These are phyloP conservation scores for Apiospora rasikravindrae DNA, from an alignment of 2,329 filamentous ascomycete genomes.

Conservation along the genomic window DNA sequence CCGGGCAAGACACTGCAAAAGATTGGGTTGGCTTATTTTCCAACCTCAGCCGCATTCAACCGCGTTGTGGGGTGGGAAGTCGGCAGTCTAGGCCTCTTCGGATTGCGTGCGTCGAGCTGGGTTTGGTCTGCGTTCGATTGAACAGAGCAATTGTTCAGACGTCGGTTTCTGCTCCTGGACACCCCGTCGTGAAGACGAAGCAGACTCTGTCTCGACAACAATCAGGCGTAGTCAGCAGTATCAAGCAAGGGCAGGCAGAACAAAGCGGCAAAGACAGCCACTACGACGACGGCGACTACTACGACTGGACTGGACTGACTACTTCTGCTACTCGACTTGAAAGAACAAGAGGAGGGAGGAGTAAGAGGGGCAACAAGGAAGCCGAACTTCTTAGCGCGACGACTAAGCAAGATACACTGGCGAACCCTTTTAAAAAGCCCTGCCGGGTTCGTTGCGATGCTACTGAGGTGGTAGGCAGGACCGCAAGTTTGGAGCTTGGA, in stretches of 20 bases:
- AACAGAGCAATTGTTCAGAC: background rate
- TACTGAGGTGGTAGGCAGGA: background rate
- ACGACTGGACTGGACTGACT: background rate
- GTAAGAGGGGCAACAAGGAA: background rate
- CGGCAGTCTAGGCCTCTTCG: background rate
- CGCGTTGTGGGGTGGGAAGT: background rate
- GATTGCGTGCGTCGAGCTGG: background rate
- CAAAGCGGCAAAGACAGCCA: conserved; percentile 10
- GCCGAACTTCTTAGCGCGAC: background rate
- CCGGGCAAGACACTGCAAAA: conserved; percentile 3
- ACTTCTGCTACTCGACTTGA: background rate
- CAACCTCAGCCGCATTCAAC: conserved; percentile 15
- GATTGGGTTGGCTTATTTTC: conserved; percentile 9
- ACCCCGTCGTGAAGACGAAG: background rate
- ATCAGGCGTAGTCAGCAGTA: background rate
- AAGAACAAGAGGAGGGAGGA: background rate
- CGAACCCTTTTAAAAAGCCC: background rate
- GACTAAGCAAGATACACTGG: background rate
- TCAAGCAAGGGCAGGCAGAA: background rate
- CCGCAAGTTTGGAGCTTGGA: background rate
- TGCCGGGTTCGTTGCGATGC: background rate
- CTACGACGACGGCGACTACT: background rate
- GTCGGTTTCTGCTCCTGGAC: background rate
- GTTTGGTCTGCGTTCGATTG: background rate
- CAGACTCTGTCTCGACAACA: background rate